Evolutionary conservation across 495 filamentous ascomycete genomes (phyloP), one percentile per base, ranked within the genome.

Genomic region (Podospora fimiseda): DNA sequence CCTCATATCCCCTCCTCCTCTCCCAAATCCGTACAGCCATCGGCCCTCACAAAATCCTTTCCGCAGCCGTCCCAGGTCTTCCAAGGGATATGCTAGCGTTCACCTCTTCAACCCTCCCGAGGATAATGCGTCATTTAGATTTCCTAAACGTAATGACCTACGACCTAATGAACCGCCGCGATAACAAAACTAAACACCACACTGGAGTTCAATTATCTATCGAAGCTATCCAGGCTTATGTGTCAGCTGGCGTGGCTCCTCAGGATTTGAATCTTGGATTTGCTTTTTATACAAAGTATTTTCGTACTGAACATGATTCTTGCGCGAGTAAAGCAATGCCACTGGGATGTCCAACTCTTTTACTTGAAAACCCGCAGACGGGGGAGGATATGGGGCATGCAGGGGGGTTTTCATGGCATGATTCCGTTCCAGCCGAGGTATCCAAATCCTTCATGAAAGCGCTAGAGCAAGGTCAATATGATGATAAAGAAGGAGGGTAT

Each of bases 71-170:
- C 0, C 86, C 87, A 0, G 87, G 84, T 27, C 79, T 87, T 16
- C 64, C 70, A 20, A 66, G 73, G 42, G 86, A 90, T 57, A 86
- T 90, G 82, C 74, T 90, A 13, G 86, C 85, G 43, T 90, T 83
- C 61, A 88, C 79, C 7, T 59, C 70, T n/a, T 64, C 79, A 23
- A 82, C 79, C 1, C 73, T 85, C 0, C 84, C 85, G 1, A 60
- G 68, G 43, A 87, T 90, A 62, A 81, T 75, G 69, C 59, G 70
- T 42, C 77, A 81, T 1, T 72, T 89, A 9, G 85, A 89, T 63
- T 86, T 86, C 67, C 70, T 89, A 61, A 90, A 89, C 61, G 76
- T 90, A 47, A 90, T 90, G 87, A 80, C 79, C 18, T 90, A 90
- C 68, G 87, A 90, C 56, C 62, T 90, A 47, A 85, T 86, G 79